These are phyloP conservation scores for Zarea fungicola DNA, from an alignment of 2,329 filamentous ascomycete genomes.

Conservation along the genomic window DNA sequence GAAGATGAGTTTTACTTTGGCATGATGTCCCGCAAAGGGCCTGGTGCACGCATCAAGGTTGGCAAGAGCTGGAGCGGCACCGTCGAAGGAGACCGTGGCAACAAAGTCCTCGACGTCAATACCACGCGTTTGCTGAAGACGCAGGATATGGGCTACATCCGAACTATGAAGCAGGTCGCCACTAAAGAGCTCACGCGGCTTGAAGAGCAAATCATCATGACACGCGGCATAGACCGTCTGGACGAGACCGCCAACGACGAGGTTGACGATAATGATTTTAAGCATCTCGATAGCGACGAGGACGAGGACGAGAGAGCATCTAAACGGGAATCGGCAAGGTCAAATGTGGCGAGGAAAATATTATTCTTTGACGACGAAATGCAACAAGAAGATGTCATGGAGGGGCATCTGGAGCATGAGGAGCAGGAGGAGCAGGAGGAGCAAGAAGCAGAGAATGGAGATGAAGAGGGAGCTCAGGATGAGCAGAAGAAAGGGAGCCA, in stretches of 20 bases:
- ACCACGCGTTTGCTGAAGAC: conserved; percentile 61
- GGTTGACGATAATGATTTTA: conserved; percentile 26
- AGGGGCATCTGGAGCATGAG: conserved; percentile 25
- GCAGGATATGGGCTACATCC: conserved; percentile 61
- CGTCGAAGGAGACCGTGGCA: conserved; percentile 53
- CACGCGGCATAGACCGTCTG: conserved; percentile 30
- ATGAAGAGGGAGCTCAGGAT: conserved; percentile 17
- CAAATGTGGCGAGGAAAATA: conserved; percentile 41
- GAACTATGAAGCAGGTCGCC: conserved; percentile 56
- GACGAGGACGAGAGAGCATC: conserved; percentile 28
- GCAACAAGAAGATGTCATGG: conserved; percentile 28
- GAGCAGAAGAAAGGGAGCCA: conserved; percentile 26
- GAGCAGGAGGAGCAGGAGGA: conserved; percentile 25
- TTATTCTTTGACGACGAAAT: conserved; percentile 44
- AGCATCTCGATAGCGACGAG: conserved; percentile 27
- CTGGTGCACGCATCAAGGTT: conserved; percentile 42
- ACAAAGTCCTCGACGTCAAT: conserved; percentile 49
- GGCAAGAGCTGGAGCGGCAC: conserved; percentile 51
- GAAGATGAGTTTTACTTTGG: conserved; percentile 70
- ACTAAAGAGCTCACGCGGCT: conserved; percentile 52
- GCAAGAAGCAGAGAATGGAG: conserved; percentile 22
- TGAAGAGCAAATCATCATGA: conserved; percentile 48
- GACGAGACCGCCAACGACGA: conserved; percentile 32
- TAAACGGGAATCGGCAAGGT: conserved; percentile 23
- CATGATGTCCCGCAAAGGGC: conserved; percentile 59